phyloP scores from a whole-genome alignment of 2,329 filamentous ascomycete species.

The Nakataea oryzae region DNA sequence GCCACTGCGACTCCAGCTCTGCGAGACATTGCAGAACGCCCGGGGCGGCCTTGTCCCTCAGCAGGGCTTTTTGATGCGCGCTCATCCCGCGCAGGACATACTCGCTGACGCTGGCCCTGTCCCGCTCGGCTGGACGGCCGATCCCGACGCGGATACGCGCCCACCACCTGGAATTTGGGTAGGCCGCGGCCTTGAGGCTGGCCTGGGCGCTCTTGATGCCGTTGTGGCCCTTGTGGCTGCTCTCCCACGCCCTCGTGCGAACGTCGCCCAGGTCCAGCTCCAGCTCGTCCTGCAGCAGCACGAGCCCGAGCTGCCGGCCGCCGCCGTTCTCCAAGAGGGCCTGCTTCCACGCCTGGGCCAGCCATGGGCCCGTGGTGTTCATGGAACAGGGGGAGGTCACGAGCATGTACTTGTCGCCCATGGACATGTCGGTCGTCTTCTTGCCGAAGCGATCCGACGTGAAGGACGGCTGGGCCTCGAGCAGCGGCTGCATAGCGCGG shows the following conservation, averaged over 20 bases:
- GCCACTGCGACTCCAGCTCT: conserved; percentile 31
- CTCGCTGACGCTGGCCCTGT: conserved; percentile 54
- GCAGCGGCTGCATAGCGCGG: conserved; percentile 40
- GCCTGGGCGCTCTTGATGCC: conserved; percentile 59
- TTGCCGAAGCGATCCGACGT: conserved; percentile 32
- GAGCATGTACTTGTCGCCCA: conserved; percentile 48
- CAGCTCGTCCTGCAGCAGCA: conserved; percentile 84
- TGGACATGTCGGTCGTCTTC: conserved; percentile 37
- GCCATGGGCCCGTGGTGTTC: conserved; percentile 71
- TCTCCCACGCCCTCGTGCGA: conserved; percentile 49
- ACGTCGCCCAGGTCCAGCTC: conserved; percentile 62
- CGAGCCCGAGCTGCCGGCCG: conserved; percentile 35
- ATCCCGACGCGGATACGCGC: conserved; percentile 72
- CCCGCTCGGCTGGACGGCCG: conserved; percentile 65
- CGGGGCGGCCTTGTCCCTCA: conserved; percentile 41
- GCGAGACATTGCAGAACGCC: conserved; percentile 39
- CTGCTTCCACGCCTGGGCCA: conserved; percentile 55
- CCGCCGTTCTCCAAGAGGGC: conserved; percentile 24
- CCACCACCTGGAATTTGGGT: conserved; percentile 30
- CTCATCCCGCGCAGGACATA: conserved; percentile 70
- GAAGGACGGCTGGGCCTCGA: conserved; percentile 41
- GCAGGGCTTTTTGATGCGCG: conserved; percentile 31
- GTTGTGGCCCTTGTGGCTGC: conserved; percentile 63
- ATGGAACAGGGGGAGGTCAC: conserved; percentile 70
- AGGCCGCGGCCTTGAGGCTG: conserved; percentile 27